Evolutionary conservation across 306 rosid genomes (phyloP).

Genomic region (Luffa aegyptiaca): DNA sequence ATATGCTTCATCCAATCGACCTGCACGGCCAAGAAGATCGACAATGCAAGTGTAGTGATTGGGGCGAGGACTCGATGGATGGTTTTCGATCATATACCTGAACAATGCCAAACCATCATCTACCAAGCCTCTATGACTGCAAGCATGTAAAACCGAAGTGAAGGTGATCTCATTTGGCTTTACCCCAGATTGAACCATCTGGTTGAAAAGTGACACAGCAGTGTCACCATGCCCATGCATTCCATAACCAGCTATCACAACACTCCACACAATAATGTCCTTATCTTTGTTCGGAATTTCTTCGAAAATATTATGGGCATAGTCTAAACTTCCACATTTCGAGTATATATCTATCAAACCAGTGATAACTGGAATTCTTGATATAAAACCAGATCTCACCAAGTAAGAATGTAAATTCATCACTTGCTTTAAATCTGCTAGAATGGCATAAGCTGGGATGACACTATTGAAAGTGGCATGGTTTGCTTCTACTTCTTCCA

Average conservation of each 20-base stretch:
- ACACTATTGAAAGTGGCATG: slow-evolving; percentile 52
- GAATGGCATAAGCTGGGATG: slow-evolving; percentile 62
- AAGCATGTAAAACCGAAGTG: slow-evolving; percentile 68
- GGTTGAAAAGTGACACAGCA: slow-evolving; percentile 60
- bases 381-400: slow-evolving; percentile 47
- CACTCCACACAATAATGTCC: slow-evolving; percentile 68
- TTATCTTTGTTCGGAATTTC: slow-evolving; percentile 33
- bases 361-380: slow-evolving; percentile 48
- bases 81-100: slow-evolving; percentile 39
- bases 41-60: slow-evolving; percentile 75
- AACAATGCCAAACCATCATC: slow-evolving; percentile 64
- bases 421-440: slow-evolving; percentile 61
- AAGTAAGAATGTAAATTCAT: slow-evolving; percentile 57
- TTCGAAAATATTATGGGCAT: slow-evolving; percentile 45
- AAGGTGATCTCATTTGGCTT: slow-evolving; percentile 64
- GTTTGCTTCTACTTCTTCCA: slow-evolving; percentile 40
- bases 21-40: slow-evolving; percentile 84
- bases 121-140: slow-evolving; percentile 81
- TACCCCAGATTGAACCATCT: slow-evolving; percentile 63
- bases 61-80: slow-evolving; percentile 26
- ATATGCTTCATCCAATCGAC: slow-evolving; percentile 58
- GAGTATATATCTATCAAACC: slow-evolving; percentile 60
- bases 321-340: slow-evolving; percentile 53
- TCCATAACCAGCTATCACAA: slow-evolving; percentile 57
- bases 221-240: slow-evolving; percentile 58